Evolutionary conservation across 73 alveolate species (phyloP), one percentile per base, ranked within the genome.

Genomic region (Paramecium biaurelia): DNA sequence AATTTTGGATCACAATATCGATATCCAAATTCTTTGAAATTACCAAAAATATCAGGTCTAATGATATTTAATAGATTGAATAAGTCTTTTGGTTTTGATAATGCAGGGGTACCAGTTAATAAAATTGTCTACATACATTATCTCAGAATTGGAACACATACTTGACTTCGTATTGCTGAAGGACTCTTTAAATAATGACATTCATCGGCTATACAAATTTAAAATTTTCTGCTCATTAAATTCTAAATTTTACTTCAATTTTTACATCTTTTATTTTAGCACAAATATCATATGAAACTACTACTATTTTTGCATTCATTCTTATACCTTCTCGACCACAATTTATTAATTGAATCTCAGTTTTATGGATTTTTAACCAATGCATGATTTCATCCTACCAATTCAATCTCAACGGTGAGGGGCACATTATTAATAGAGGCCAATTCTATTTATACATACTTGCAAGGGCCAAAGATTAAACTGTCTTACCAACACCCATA

Each of bases 401-500:
- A 24, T 95, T 96, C 72, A 90, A 95, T 93, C 97, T 97, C 35
- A 96, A 85, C 24, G 98, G 94, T 24, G 98, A 96, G 4, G 99
- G 99, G 82, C 99, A 92, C 18, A 97, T 93, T 3, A 97, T 95
- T 70, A 96, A 93, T 15, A 97, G 95, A 9, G 99, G 67, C 98
- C 99, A 92, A 94, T 99, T 2, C 93, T 95, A 58, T 96, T 92
- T 70, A 93, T 95, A 98, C 70, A 85, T 41, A 67, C 97, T 93
- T 43, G 98, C 96, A 4, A 97, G 76, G 24, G 98, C 96, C 38
- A 98, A 76, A 21, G 99, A 99, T 92, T 97, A 96, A 11, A 98
- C 85, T 26, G 99, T 97, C 86, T 98, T 98, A 30, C 99, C 99
- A 5, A 98, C 99, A 35, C 99, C 99, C 99, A 97, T 98, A 95